Evolutionary conservation across 116 monocot genomes (phyloP).

Genomic region (Cymodocea nodosa): DNA sequence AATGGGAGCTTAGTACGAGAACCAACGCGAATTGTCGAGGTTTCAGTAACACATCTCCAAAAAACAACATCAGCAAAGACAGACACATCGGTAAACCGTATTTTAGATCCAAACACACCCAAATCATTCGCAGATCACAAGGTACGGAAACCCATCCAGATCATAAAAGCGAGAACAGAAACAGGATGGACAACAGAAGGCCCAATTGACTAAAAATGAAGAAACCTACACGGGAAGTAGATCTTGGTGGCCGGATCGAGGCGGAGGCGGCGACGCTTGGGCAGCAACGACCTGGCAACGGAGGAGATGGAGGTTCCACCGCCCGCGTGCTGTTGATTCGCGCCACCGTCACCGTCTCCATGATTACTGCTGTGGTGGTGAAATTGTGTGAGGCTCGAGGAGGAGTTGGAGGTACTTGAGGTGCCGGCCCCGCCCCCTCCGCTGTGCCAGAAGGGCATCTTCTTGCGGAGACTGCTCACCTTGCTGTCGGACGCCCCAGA

Average conservation of each 20-base stretch:
- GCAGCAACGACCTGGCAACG: constrained; percentile 55
- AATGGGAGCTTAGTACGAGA: too few species aligned
- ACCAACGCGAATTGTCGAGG: too few species aligned
- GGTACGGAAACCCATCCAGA: too few species aligned
- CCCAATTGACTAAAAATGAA: too few species aligned
- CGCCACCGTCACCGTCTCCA: not conserved
- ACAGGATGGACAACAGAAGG: not conserved
- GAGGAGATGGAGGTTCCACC: constrained; percentile 19
- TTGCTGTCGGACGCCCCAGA: constrained; percentile 18
- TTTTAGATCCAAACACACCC: too few species aligned
- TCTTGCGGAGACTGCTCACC: constrained; percentile 30
- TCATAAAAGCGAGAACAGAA: not conserved
- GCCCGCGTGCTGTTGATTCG: constrained; percentile 1
- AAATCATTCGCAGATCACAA: not conserved
- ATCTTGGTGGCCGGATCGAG: constrained; percentile 79
- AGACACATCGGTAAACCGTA: too few species aligned
- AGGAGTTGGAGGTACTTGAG: constrained; percentile 11
- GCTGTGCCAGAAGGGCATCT: constrained; percentile 57
- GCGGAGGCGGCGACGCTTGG: constrained; percentile 41
- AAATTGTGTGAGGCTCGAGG: not conserved
- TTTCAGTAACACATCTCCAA: too few species aligned
- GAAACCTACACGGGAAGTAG: constrained; percentile 77
- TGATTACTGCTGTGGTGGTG: not conserved
- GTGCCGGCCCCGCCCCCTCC: constrained; percentile 12
- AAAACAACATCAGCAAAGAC: too few species aligned